phyloP scores from a whole-genome alignment of 257 asterid species.

The Solanum tarapatanum region DNA sequence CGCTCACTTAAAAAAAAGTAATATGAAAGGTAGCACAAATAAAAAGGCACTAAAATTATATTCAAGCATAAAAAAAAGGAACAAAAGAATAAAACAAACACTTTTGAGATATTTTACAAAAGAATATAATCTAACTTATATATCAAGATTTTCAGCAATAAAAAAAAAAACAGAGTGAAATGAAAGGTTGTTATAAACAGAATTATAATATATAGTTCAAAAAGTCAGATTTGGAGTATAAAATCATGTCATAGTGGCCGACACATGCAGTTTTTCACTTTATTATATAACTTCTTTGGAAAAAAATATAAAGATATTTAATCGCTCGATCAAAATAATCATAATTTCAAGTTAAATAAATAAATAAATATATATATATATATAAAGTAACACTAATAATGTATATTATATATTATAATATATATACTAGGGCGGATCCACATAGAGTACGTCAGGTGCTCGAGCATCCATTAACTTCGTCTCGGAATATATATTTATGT shows the following conservation, averaged over 20 bases:
- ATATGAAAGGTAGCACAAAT: background rate
- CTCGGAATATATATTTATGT: no score
- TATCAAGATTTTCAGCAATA: background rate
- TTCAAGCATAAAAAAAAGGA: background rate
- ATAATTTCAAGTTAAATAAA: background rate
- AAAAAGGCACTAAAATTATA: background rate
- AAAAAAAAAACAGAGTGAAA: background rate
- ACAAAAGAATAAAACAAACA: background rate
- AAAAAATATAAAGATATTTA: background rate
- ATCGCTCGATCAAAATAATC: background rate
- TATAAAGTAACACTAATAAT: background rate
- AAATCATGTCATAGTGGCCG: background rate
- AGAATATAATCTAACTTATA: background rate
- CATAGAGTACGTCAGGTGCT: no score
- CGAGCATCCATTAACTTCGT: no score
- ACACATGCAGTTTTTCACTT: background rate
- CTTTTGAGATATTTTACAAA: background rate
- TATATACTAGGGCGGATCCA: no score
- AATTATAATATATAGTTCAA: background rate
- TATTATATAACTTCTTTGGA: background rate
- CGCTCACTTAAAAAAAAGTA: background rate
- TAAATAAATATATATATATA: background rate
- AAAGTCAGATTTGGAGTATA: background rate
- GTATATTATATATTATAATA: background rate
- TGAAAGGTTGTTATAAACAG: background rate